Evolutionary conservation across 2,329 filamentous ascomycete species (phyloP).

Genomic region (Colletotrichum sp.): DNA sequence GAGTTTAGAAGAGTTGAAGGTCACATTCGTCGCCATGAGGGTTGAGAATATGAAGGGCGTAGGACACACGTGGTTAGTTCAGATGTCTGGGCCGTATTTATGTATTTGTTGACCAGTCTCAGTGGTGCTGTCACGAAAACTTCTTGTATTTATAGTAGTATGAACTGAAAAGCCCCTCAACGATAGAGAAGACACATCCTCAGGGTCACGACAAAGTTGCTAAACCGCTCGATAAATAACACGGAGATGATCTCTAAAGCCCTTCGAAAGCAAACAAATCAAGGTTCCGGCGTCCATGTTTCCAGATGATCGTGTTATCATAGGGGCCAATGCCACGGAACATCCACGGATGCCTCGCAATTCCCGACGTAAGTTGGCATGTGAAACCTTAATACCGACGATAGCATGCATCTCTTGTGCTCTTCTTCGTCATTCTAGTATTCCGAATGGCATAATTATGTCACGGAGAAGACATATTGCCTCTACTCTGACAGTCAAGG

Average conservation of each 20-base stretch:
- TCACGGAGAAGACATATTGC: not conserved
- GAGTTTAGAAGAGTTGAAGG: not conserved
- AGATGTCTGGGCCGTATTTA: not conserved
- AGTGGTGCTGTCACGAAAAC: fast-evolving
- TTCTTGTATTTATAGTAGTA: not conserved
- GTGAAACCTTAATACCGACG: fast-evolving
- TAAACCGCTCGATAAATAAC: fast-evolving
- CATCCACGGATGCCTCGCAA: not conserved
- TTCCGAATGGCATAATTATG: fast-evolving
- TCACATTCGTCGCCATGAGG: not conserved
- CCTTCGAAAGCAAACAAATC: not conserved
- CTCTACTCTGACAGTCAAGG: not conserved
- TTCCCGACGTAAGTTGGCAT: not conserved
- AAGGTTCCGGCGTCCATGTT: not conserved
- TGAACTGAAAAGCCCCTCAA: not conserved
- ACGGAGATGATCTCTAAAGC: not conserved
- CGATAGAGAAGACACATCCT: not conserved
- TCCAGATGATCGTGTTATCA: not conserved
- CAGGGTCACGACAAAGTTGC: not conserved
- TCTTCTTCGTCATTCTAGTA: not conserved
- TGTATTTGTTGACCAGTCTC: not conserved
- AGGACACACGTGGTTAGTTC: not conserved
- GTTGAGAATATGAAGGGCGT: not conserved
- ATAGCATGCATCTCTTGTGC: fast-evolving
- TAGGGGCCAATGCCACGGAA: not conserved